Conservation (phyloP, 106 monocot genomes). For the Alisma plantagoaquatica region DNA sequence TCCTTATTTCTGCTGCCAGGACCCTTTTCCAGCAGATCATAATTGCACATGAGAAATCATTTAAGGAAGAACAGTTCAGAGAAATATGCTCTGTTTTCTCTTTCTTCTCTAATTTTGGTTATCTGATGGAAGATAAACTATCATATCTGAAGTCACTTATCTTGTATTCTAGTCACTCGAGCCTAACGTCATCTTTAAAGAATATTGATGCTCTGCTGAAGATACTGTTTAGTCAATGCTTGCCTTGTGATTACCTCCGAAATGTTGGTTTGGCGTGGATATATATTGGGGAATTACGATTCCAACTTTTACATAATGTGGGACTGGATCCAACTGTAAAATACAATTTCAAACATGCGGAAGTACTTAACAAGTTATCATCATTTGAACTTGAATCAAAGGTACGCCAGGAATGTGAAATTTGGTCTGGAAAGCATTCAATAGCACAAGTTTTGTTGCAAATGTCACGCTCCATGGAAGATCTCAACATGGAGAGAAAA, state of each 20-base stretch:
- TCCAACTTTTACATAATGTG: slow-evolving; percentile 42
- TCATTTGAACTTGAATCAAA: slow-evolving; percentile 68
- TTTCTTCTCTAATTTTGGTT: slow-evolving; percentile 30
- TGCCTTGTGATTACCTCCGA: slow-evolving; percentile 34
- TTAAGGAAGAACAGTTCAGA: slow-evolving; percentile 32
- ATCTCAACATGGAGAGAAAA: too few relatives aligned
- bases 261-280: slow-evolving; percentile 74
- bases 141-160: too few relatives aligned
- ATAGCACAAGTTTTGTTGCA: too few relatives aligned
- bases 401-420: too few relatives aligned
- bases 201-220: too few relatives aligned
- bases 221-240: too few relatives aligned
- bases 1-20: slow-evolving; percentile 46
- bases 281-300: slow-evolving; percentile 64
- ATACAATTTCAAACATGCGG: slow-evolving; percentile 50
- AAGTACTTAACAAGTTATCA: slow-evolving; percentile 48
- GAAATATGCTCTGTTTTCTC: slow-evolving; percentile 30
- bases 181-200: background rate
- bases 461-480: too few relatives aligned
- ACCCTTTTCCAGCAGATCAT: slow-evolving; percentile 80
- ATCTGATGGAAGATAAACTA: too few relatives aligned
- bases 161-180: too few relatives aligned
- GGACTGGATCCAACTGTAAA: slow-evolving; percentile 59
- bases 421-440: too few relatives aligned
- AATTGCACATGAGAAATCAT: slow-evolving; percentile 60